Conservation (phyloP, 2,329 filamentous ascomycete species). For the Clarireedia sp. region DNA sequence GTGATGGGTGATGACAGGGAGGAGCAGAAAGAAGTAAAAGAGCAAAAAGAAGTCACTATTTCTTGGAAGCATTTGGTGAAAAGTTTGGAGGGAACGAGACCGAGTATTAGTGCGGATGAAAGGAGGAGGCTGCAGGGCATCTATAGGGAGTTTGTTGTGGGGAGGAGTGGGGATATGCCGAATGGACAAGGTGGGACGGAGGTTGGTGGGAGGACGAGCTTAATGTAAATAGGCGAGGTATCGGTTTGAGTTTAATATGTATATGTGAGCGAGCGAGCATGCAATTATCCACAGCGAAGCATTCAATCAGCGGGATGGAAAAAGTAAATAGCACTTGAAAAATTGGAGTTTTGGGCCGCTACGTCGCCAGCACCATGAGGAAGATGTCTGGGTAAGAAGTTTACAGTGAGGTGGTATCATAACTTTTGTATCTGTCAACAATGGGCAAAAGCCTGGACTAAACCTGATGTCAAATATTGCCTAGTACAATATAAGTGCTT, state of each 20-base stretch:
- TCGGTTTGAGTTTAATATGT: not conserved
- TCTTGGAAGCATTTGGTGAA: slow-evolving; percentile 75
- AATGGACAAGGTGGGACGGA: slow-evolving; percentile 88
- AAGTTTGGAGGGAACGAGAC: slow-evolving; percentile 67
- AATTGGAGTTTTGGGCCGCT: too few species aligned
- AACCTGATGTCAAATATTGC: too few species aligned
- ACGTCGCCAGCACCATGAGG: too few species aligned
- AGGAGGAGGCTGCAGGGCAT: slow-evolving; percentile 66
- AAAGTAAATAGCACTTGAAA: too few species aligned
- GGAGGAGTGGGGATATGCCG: slow-evolving; percentile 89
- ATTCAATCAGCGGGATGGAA: too few species aligned
- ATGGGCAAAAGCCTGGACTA: too few species aligned
- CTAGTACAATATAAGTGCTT: too few species aligned
- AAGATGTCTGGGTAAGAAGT: too few species aligned
- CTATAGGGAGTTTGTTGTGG: slow-evolving; percentile 87
- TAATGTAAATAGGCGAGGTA: slow-evolving; percentile 53
- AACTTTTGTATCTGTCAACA: too few species aligned
- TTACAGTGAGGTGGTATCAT: too few species aligned
- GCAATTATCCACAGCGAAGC: too few species aligned
- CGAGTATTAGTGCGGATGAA: slow-evolving; percentile 77
- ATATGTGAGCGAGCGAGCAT: not conserved
- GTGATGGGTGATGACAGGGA: slow-evolving; percentile 17
- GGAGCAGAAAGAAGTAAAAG: slow-evolving; percentile 36
- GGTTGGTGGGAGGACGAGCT: slow-evolving; percentile 81
- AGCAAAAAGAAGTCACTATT: slow-evolving; percentile 66